phyloP scores from a whole-genome alignment of 2,329 filamentous ascomycete genomes.

The Allantophomopsis cytisporea region DNA sequence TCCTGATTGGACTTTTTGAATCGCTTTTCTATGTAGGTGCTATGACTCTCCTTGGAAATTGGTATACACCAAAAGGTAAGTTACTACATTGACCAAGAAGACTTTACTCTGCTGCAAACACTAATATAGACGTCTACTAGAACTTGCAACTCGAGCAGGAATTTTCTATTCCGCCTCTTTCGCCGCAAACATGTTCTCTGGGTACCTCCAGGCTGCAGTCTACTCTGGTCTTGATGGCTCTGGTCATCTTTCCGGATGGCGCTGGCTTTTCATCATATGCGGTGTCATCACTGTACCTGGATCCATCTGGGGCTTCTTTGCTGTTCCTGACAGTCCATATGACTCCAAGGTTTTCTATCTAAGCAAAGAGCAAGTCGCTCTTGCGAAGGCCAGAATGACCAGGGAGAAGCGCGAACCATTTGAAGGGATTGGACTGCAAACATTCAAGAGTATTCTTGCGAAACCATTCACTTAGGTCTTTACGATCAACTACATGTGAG shows the following conservation, averaged over 20 bases:
- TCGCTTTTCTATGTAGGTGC: conserved; percentile 2
- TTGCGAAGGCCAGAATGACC: too few relatives aligned
- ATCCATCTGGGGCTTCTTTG: conserved; percentile 1
- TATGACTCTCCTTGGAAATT: conserved; percentile 5
- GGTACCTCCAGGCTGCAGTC: conserved; percentile 24
- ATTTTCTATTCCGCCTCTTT: conserved; percentile 4
- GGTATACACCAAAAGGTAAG: conserved; percentile 1
- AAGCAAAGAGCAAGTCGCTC: too few relatives aligned
- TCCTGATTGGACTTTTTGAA: conserved; percentile 24
- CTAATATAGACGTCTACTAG: not conserved
- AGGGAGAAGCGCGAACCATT: too few relatives aligned
- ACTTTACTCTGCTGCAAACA: too few relatives aligned
- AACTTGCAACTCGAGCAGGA: conserved; percentile 4
- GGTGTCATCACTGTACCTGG: conserved; percentile 24
- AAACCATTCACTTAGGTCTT: too few relatives aligned
- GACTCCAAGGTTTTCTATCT: too few relatives aligned
- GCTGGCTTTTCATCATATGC: conserved; percentile 31
- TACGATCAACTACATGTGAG: too few relatives aligned
- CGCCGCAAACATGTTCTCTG: conserved; percentile 20
- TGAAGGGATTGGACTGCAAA: too few relatives aligned
- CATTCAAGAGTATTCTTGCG: too few relatives aligned
- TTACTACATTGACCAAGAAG: too few relatives aligned
- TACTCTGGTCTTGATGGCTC: conserved; percentile 21
- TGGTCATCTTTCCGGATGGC: conserved; percentile 18
- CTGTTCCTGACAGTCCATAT: conserved; percentile 2